These are phyloP conservation scores for Epichloe scottii DNA, from an alignment of 2,329 filamentous ascomycete genomes.

Conservation along the genomic window DNA sequence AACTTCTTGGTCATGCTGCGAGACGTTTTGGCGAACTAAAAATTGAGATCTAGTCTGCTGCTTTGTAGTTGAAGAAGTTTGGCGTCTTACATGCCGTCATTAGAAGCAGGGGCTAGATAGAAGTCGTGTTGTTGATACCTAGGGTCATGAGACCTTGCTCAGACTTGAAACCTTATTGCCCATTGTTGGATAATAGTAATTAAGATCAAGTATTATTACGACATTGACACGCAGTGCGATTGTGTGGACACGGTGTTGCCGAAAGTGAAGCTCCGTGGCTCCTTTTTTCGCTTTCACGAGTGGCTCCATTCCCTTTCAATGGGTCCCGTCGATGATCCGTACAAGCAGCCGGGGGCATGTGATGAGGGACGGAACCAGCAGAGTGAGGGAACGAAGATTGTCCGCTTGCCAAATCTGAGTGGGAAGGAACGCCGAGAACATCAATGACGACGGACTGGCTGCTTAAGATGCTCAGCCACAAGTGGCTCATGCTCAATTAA, in stretches of 20 bases:
- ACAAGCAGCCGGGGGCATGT: neutral
- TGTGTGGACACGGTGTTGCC: no score
- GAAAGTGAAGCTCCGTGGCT: no score
- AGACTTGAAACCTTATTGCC: neutral
- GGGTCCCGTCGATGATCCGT: neutral
- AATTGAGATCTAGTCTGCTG: conserved; percentile 25
- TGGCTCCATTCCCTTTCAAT: no score
- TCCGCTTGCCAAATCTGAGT: no score
- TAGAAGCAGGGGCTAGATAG: neutral
- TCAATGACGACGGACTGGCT: no score
- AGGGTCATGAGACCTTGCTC: neutral
- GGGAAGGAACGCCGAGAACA: no score
- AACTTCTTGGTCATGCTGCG: conserved; percentile 75
- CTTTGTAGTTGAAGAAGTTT: neutral
- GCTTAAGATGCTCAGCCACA: no score
- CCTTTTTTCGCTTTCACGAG: no score
- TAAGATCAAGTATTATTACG: neutral
- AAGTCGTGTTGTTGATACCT: neutral
- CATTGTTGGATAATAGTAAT: neutral
- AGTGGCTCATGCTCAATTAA: no score
- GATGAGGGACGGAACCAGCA: neutral
- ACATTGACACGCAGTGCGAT: neutral
- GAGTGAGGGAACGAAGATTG: no score
- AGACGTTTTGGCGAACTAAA: conserved; percentile 59
- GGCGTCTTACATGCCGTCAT: neutral